Evolutionary conservation across 139 green algal species (phyloP).

Genomic region (Chlamydomonas sp.): DNA sequence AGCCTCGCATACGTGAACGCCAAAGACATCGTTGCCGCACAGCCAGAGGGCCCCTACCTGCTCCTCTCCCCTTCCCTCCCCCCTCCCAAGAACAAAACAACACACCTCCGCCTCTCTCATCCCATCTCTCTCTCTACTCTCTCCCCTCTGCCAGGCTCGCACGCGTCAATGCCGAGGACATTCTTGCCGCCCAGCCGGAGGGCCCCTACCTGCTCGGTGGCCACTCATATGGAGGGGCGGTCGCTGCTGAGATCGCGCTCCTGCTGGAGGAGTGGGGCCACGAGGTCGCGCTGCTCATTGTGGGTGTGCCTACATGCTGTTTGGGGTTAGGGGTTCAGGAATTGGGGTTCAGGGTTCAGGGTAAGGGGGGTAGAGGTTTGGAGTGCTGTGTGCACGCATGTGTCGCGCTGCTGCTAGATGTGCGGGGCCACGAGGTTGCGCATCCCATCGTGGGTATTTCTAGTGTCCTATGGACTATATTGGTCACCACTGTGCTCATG

Average conservation of each 20-base stretch:
- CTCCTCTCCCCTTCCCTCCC: conserved; percentile 21
- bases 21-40: conserved; percentile 62
- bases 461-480: too few relatives aligned
- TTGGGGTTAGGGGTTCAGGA: too few relatives aligned
- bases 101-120: neutral
- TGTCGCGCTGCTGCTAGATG: too few relatives aligned
- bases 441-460: too few relatives aligned
- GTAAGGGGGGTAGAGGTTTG: too few relatives aligned
- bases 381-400: neutral
- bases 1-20: conserved; percentile 62
- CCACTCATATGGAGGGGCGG: conserved; percentile 76
- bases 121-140: neutral
- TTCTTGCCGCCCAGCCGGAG: conserved; percentile 65
- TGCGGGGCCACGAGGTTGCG: too few relatives aligned
- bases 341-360: too few relatives aligned
- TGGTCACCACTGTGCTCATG: too few relatives aligned
- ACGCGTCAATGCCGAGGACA: conserved; percentile 61
- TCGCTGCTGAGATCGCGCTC: conserved; percentile 74
- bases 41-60: conserved; percentile 72
- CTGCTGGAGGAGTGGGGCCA: conserved; percentile 72
- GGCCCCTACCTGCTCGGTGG: conserved; percentile 80
- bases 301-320: too few relatives aligned
- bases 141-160: conserved; percentile 41
- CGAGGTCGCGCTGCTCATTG: conserved; percentile 68
- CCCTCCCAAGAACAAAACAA: neutral